These are phyloP conservation scores for Trapa incisa DNA, from an alignment of 345 rosid species.

Conservation along the genomic window DNA sequence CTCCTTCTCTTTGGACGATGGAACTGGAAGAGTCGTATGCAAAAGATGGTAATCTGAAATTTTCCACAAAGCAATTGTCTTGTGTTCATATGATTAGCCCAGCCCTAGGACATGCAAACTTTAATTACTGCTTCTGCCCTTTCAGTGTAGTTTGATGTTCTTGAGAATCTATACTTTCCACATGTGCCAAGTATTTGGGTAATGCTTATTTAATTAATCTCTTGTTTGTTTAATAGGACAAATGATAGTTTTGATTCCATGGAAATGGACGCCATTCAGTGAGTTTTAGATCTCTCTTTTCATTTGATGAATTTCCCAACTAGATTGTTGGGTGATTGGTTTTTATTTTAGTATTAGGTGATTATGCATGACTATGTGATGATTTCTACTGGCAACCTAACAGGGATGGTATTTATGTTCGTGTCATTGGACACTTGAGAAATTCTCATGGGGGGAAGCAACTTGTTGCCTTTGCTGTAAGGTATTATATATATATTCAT, in stretches of 20 bases:
- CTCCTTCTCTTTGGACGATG: constrained; percentile 63
- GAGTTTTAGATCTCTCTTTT: constrained; percentile 13
- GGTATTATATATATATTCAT: constrained; percentile 22
- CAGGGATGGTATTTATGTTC: constrained; percentile 68
- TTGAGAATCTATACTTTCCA: no score
- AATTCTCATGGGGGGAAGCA: constrained; percentile 53
- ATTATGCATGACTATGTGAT: neutral
- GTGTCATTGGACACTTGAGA: constrained; percentile 68
- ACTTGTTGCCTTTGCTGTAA: constrained; percentile 67
- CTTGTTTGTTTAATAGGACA: constrained; percentile 33
- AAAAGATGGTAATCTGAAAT: constrained; percentile 51
- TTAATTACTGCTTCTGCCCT: neutral
- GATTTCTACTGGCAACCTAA: constrained; percentile 5
- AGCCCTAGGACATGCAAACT: neutral
- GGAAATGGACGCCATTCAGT: constrained; percentile 63
- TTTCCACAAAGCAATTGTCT: neutral
- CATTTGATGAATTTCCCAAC: neutral
- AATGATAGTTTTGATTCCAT: constrained; percentile 49
- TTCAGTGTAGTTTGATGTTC: neutral
- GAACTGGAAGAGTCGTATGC: constrained; percentile 71
- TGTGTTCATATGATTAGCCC: neutral
- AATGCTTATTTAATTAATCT: no score
- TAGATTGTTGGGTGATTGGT: neutral
- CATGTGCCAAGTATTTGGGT: neutral
- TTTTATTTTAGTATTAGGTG: neutral